Evolutionary conservation across 1,284 basidiomycete genomes (phyloP), one percentile per base, ranked within the genome.

Genomic region (Apiotrichum mycotoxinovorans): DNA sequence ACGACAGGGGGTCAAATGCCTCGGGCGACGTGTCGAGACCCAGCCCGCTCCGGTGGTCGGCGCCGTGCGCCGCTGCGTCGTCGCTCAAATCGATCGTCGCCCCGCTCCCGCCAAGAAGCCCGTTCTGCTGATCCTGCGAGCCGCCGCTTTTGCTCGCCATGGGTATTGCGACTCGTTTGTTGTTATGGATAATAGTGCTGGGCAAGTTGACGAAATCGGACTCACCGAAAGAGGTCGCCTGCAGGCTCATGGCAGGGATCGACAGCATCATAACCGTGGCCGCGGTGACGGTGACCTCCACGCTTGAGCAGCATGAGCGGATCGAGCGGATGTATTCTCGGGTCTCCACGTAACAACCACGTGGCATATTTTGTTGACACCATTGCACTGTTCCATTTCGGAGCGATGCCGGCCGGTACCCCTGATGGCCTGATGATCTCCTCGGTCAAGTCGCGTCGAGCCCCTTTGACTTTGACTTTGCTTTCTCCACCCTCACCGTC

Each of bases 1-100:
- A 63, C 10, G 63, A 52, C 20, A 65, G 51, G 0, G 65, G 62
- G 47, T 66, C 62, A 30, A 48, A 35, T 9, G 48, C 18, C 4
- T 46, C 52, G 15, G 43, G 30, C 10, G 38, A 23, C 33, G 53
- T 55, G 41, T 56, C 57, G 42, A 54, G 26, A 5, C 20, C 37
- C 10, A 51, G 48, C 22, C 5, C 27, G 30, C n/a, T n/a, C n/a
- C n/a, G n/a, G n/a, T n/a, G n/a, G n/a, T n/a, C 20, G 20, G 27
- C 37, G n/a, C 18, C 42, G 51, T 34, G 25, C 47, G 51, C 45
- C n/a, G 15, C 20, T 10, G 12, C 17, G 20, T 48, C 46, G 22
- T 56, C 50, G 22, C 42, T 20, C 2, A 60, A 54, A 30, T 60
- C 54, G n/a, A 56, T n/a, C n/a, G n/a, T n/a, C n/a, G n/a, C n/a